Evolutionary conservation across 169 alveolate species (phyloP).

Genomic region (Neospora caninum): DNA sequence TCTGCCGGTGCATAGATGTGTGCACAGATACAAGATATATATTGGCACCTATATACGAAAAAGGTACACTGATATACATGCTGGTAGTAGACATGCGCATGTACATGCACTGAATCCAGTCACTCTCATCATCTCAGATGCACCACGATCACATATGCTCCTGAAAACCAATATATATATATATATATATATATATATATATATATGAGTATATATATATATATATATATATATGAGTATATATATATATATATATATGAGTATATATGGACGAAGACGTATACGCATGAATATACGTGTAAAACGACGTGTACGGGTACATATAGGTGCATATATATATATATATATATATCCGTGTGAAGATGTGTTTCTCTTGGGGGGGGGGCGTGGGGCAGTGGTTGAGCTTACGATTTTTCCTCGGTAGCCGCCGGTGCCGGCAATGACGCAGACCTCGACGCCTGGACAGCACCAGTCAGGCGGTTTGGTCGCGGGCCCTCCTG

Average conservation of each 20-base stretch:
- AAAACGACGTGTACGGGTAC: background rate
- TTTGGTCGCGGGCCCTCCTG: background rate
- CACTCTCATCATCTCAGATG: no score
- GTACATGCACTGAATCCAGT: no score
- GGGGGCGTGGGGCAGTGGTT: no score
- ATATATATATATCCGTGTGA: background rate
- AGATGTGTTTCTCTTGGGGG: background rate
- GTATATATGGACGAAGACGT: no score
- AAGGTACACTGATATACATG: no score
- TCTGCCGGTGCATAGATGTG: no score
- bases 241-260: background rate
- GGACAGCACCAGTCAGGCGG: constrained; percentile 37
- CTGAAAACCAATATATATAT: background rate
- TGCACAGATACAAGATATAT: no score
- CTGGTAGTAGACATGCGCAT: no score
- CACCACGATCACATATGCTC: background rate
- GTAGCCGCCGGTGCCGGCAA: constrained; percentile 31
- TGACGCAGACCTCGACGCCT: constrained; percentile 34
- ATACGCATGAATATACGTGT: background rate
- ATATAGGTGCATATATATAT: no score
- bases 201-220: background rate
- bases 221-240: background rate
- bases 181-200: background rate
- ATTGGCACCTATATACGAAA: no score
- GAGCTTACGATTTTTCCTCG: background rate